These are phyloP conservation scores for Setaria italica DNA, from an alignment of 202 grass and related monocot genomes.

Conservation along the genomic window DNA sequence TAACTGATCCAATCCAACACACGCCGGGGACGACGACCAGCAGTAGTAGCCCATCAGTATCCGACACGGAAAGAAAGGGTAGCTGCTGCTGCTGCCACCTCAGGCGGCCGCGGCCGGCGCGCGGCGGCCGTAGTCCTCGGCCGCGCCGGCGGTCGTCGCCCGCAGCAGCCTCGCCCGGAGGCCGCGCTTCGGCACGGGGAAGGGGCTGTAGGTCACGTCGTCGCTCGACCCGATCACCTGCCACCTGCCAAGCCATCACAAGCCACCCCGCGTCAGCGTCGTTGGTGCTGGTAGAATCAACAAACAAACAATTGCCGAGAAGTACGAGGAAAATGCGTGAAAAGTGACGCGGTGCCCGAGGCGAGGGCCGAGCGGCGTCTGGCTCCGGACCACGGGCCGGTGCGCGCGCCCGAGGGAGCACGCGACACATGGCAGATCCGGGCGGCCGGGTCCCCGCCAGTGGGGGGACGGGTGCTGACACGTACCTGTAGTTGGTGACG, in stretches of 20 bases:
- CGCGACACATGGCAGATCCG: neutral
- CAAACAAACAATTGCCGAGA: neutral
- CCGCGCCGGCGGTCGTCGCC: neutral
- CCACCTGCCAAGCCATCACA: conserved; percentile 48
- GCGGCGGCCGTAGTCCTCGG: neutral
- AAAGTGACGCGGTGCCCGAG: neutral
- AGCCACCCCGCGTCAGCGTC: neutral
- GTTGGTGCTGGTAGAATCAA: too few species aligned
- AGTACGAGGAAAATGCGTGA: neutral
- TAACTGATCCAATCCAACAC: neutral
- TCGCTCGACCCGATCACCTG: conserved; percentile 53
- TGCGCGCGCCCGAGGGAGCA: neutral
- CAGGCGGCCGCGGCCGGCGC: neutral
- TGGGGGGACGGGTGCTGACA: neutral
- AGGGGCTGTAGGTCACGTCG: conserved; percentile 71
- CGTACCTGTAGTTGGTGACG: conserved; percentile 82
- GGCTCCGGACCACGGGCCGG: too few species aligned
- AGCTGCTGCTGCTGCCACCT: neutral
- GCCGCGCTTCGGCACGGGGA: conserved; percentile 73
- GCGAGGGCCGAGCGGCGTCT: neutral
- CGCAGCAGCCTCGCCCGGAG: conserved; percentile 59
- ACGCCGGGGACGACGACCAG: neutral
- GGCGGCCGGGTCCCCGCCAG: neutral
- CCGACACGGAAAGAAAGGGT: neutral
- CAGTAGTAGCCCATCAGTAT: neutral